Conservation (phyloP, 192 early-diverging fungal species). For the Linnemannia elongata region DNA sequence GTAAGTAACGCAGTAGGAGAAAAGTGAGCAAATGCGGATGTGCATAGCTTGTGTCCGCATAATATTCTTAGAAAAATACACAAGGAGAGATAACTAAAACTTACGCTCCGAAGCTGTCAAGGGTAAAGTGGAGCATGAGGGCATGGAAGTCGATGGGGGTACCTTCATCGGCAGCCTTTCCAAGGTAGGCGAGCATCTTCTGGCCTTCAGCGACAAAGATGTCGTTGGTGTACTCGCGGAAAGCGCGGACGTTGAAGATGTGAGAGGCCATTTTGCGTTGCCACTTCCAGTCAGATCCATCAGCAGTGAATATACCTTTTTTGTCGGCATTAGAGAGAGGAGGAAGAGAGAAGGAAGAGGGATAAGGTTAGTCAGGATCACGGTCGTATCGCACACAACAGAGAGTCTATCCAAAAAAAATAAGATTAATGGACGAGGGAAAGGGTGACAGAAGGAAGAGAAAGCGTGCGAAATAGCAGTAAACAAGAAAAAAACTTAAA, state of each 20-base stretch:
- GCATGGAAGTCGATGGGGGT: slow-evolving; percentile 58
- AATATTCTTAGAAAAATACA: too few relatives aligned
- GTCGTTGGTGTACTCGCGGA: slow-evolving; percentile 39
- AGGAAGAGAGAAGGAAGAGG: neutral
- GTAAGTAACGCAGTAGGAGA: neutral
- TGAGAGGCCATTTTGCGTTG: slow-evolving; percentile 36
- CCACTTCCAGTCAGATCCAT: slow-evolving; percentile 33
- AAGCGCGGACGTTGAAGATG: slow-evolving; percentile 40
- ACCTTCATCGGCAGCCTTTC: slow-evolving; percentile 28
- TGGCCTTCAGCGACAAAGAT: slow-evolving; percentile 22
- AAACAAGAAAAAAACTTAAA: neutral
- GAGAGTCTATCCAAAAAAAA: neutral
- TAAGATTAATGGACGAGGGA: neutral
- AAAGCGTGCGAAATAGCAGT: neutral
- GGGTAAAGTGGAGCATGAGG: slow-evolving; percentile 59
- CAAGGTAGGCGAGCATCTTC: slow-evolving; percentile 26
- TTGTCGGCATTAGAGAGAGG: neutral
- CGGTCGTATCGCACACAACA: neutral
- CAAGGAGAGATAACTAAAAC: neutral
- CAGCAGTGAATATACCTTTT: slow-evolving; percentile 22
- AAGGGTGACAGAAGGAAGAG: neutral
- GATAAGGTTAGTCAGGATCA: too few relatives aligned
- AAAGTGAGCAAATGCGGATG: neutral
- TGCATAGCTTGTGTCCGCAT: neutral
- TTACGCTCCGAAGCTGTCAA: slow-evolving; percentile 45